Evolutionary conservation across 495 filamentous ascomycete species (phyloP).

Genomic region (Penicillium simplicissimum): DNA sequence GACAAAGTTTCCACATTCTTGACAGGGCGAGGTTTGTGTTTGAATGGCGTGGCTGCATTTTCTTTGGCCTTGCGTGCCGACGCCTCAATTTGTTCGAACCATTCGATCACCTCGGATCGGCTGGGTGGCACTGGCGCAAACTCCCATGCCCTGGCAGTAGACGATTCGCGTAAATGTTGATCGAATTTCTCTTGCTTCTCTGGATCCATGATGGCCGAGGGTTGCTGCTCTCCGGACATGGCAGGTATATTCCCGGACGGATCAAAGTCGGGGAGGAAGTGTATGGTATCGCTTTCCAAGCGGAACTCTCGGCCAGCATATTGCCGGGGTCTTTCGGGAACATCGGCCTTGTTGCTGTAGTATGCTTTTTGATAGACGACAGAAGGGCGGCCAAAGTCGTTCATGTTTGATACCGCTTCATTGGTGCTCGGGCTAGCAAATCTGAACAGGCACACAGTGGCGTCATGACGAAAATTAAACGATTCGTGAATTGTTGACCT

Average conservation of each 20-base stretch:
- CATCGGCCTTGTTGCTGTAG: conserved; percentile 84
- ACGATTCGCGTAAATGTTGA: conserved; percentile 45
- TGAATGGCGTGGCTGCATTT: neutral
- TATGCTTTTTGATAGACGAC: conserved; percentile 84
- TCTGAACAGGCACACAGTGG: conserved; percentile 28
- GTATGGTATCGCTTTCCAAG: conserved; percentile 69
- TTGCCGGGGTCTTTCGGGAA: conserved; percentile 74
- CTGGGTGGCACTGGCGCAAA: conserved; percentile 63
- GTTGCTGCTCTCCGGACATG: conserved; percentile 53
- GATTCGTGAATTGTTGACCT: conserved; percentile 25
- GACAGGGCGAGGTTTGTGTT: conserved; percentile 3
- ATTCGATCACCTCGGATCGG: conserved; percentile 66
- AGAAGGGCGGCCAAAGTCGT: conserved; percentile 43
- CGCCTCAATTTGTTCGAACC: conserved; percentile 54
- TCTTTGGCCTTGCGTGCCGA: conserved; percentile 7
- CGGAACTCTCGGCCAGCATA: conserved; percentile 90
- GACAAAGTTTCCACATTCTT: conserved; percentile 54
- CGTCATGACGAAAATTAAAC: conserved; percentile 32
- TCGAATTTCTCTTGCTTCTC: conserved; percentile 51
- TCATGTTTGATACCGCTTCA: conserved; percentile 33
- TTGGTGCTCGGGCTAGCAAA: conserved; percentile 28
- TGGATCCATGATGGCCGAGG: conserved; percentile 44
- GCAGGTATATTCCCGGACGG: conserved; percentile 56
- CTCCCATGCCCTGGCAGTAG: conserved; percentile 39
- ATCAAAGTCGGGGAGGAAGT: conserved; percentile 81